These are phyloP conservation scores for Hysterium pulicare DNA, from an alignment of 2,329 filamentous ascomycete genomes.

Conservation along the genomic window DNA sequence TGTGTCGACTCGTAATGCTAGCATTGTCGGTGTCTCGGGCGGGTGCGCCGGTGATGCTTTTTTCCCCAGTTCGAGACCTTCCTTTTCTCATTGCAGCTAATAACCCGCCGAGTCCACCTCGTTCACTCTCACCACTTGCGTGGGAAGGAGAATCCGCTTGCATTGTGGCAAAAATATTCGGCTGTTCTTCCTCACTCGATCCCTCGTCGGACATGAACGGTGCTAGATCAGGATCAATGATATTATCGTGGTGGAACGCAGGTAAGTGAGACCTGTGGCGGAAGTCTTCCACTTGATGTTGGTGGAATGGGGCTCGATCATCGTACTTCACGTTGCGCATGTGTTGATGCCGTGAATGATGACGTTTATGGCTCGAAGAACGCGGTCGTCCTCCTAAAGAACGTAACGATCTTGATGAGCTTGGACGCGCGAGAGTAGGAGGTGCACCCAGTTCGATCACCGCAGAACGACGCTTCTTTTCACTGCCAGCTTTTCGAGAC, in stretches of 20 bases:
- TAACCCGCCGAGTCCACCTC: conserved; percentile 67
- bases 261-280: conserved; percentile 66
- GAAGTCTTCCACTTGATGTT: conserved; percentile 66
- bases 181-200: conserved; percentile 88
- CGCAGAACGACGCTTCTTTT: conserved; percentile 78
- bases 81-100: conserved; percentile 72
- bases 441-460: conserved; percentile 83
- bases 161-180: conserved; percentile 77
- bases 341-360: conserved; percentile 83
- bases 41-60: conserved; percentile 60
- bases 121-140: conserved; percentile 69
- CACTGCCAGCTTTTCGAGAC: conserved; percentile 65
- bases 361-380: conserved; percentile 74
- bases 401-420: conserved; percentile 84
- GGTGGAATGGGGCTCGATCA: conserved; percentile 83
- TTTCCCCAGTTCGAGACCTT: conserved; percentile 69
- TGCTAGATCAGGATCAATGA: conserved; percentile 93
- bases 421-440: conserved; percentile 76
- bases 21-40: conserved; percentile 62
- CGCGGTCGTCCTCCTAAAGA: conserved; percentile 69
- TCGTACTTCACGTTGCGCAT: conserved; percentile 75
- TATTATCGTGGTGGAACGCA: conserved; percentile 97
- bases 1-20: conserved; percentile 63
- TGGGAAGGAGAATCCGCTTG: conserved; percentile 59
- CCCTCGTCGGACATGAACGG: conserved; percentile 94